phyloP scores from a whole-genome alignment of 2,329 filamentous ascomycete species.

The Pseudomassariella vexata region DNA sequence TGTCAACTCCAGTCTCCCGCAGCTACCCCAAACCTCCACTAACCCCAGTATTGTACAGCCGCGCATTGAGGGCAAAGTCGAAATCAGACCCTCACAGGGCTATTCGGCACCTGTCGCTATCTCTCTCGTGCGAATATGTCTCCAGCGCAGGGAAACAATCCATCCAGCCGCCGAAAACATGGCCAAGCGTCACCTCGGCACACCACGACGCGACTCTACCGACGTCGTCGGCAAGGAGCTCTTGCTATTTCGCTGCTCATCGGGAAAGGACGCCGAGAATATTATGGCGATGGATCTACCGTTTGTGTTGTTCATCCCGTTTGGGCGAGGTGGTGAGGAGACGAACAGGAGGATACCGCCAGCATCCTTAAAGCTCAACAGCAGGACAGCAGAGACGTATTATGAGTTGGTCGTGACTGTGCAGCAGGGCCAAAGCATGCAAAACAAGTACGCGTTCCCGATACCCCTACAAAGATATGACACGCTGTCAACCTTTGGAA shows the following conservation, averaged over 20 bases:
- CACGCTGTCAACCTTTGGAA: constrained; percentile 95
- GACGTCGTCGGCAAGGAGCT: constrained; percentile 96
- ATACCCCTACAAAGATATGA: constrained; percentile 91
- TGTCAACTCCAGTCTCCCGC: neutral
- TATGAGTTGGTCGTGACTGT: constrained; percentile 96
- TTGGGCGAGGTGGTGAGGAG: constrained; percentile 85
- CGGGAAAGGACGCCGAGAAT: constrained; percentile 78
- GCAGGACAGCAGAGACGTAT: constrained; percentile 90
- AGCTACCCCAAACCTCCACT: no score
- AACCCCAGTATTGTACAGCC: constrained; percentile 51
- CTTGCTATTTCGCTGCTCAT: constrained; percentile 78
- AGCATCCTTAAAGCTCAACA: constrained; percentile 83
- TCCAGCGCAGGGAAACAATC: constrained; percentile 92
- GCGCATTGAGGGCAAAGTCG: constrained; percentile 95
- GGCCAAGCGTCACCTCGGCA: constrained; percentile 84
- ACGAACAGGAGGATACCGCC: constrained; percentile 85
- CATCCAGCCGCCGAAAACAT: constrained; percentile 93
- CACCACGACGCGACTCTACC: constrained; percentile 81
- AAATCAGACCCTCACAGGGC: constrained; percentile 82
- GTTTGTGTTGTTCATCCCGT: constrained; percentile 96
- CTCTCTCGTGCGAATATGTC: constrained; percentile 88
- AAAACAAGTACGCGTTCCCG: constrained; percentile 87
- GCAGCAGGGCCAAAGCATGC: constrained; percentile 79
- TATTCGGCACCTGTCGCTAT: constrained; percentile 84
- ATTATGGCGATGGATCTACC: constrained; percentile 95